Percentiles rank a stretch among this genome's conserved stretches.
These are phyloP conservation scores for Sporisorium scitamineum DNA, from an alignment of 1,284 basidiomycete genomes.

Conservation along the genomic window DNA sequence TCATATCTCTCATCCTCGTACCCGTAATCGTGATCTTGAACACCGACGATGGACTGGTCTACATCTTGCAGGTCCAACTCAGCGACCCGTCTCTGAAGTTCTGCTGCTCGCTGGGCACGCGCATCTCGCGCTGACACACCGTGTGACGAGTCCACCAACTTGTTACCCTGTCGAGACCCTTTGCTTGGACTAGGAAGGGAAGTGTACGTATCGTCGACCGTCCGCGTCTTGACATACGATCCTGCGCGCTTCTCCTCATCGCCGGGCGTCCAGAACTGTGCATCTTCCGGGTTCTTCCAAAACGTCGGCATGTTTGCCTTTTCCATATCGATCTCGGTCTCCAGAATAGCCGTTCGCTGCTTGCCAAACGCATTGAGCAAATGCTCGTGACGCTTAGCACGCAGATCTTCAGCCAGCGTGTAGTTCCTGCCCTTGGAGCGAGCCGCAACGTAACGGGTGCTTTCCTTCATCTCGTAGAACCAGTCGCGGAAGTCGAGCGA, in stretches of 20 bases:
- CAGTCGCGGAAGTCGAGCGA: conserved; percentile 61
- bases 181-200: conserved; percentile 2
- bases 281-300: conserved; percentile 41
- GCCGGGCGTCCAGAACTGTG: conserved; percentile 14
- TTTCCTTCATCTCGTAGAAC: conserved; percentile 58
- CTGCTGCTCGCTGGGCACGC: conserved; percentile 21
- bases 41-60: conserved; percentile 13
- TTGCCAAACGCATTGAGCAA: conserved; percentile 53
- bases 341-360: conserved; percentile 32
- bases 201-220: conserved; percentile 7
- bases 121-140: conserved; percentile 7
- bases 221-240: not conserved
- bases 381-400: conserved; percentile 51
- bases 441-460: conserved; percentile 48
- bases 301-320: conserved; percentile 44
- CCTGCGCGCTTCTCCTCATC: not conserved
- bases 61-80: conserved; percentile 45
- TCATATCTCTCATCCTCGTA: conserved; percentile 38
- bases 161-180: conserved; percentile 4
- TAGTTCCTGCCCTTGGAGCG: conserved; percentile 46
- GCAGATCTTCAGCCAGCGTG: conserved; percentile 55
- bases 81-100: conserved; percentile 34
- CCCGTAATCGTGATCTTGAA: conserved; percentile 18
- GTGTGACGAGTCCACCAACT: not conserved
- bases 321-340: conserved; percentile 47